Evolutionary conservation across 208 protist species (phyloP), one percentile per base, ranked within the genome.

Genomic region (Crithidia mellificae): DNA sequence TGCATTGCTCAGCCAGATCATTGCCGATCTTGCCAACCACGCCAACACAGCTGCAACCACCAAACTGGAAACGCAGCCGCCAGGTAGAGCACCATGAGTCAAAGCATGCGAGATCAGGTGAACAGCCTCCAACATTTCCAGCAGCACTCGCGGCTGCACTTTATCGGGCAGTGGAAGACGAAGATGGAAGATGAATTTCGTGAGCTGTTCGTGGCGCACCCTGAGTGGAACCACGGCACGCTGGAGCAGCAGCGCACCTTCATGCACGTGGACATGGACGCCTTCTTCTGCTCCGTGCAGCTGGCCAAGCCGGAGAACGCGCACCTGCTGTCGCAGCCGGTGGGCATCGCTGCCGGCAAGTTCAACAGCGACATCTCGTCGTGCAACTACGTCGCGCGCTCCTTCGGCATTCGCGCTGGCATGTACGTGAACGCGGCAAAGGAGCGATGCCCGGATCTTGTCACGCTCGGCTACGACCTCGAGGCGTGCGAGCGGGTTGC

Each of bases 221-320:
- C 88, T 9, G 63, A 77, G 50, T 96, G 83, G 84, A 84, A 89
- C 63, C 84, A 93, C 49, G 87, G 87, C 6, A 68, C 64, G 17
- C 65, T 94, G 41, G 53, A 50, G 19, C 68, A 73, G 51, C 89
- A 96, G 59, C 65, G 64, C 12, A 64, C 80, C 1, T 91, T 97
- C 52, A 59, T 92, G 3, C 96, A 98, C 71, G 44, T 98, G 19
- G 96, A 98, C 78, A 96, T 98, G 92, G 96, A 98, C 68, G 95
- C 93, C 41, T 98, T 98, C 69, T 98, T 98, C 74, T 96, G 92
- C 68, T 94, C 85, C 15, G 89, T 98, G 49, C 90, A 87, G 25
- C 78, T 97, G 8, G 81, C 82, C 46, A 96, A 94, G 72, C 75
- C 78, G 6, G 85, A 92, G 39, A 74, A 95, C 71, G 89, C 89